Conservation (phyloP, 139 green algal genomes). For the Raphidocelis subcapitata region DNA sequence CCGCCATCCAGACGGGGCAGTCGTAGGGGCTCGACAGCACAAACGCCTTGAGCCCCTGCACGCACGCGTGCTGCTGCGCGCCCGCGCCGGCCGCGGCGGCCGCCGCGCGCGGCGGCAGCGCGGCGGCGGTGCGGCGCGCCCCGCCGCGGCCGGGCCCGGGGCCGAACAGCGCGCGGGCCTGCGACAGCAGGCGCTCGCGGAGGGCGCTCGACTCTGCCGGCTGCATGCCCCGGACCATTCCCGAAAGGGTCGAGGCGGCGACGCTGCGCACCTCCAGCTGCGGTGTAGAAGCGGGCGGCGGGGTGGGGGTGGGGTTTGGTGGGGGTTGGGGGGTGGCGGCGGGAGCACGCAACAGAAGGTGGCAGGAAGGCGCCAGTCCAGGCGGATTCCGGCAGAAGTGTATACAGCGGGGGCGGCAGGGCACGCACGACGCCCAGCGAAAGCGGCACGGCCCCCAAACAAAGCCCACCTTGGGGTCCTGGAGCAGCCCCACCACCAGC, state of each 20-base stretch:
- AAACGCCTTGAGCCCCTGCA: conserved; percentile 79
- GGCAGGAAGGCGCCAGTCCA: no score
- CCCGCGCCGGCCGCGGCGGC: conserved; percentile 12
- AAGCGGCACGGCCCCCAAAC: background rate
- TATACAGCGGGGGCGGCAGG: no score
- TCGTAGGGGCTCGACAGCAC: conserved; percentile 85
- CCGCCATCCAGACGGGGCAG: conserved; percentile 78
- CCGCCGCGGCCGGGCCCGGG: background rate
- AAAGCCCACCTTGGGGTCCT: conserved; percentile 63
- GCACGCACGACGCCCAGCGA: no score
- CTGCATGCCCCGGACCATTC: conserved; percentile 56
- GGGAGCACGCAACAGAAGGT: background rate
- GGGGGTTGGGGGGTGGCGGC: background rate
- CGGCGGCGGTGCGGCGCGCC: background rate
- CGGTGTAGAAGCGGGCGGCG: no score
- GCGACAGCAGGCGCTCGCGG: conserved; percentile 40
- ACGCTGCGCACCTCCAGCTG: conserved; percentile 60
- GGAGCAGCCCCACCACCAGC: conserved; percentile 53
- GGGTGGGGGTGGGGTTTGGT: no score
- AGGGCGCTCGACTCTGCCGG: conserved; percentile 32
- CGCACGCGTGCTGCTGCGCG: conserved; percentile 16
- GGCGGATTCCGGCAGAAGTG: no score
- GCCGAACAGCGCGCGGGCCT: conserved; percentile 46
- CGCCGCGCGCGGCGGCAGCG: background rate
- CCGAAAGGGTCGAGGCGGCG: conserved; percentile 70